Evolutionary conservation across 2,329 filamentous ascomycete species (phyloP).

Genomic region (Fusarium chlamydosporum): DNA sequence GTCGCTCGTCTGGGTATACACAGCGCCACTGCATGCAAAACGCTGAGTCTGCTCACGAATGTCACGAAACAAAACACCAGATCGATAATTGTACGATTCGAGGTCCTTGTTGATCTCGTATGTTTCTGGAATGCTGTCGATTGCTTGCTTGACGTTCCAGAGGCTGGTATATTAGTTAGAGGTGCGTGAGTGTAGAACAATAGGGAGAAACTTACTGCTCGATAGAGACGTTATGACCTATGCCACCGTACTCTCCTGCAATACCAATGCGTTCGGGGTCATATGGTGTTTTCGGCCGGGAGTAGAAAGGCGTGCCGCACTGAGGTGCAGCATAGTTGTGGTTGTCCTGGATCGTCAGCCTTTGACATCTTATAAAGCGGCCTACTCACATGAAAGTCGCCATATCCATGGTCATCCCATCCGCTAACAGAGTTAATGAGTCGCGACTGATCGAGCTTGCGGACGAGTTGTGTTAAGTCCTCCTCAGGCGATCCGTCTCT

Average conservation of each 20-base stretch:
- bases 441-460: conserved; percentile 72
- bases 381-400: conserved; percentile 65
- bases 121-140: conserved; percentile 73
- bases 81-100: conserved; percentile 76
- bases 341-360: conserved; percentile 64
- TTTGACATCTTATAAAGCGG: accelerated
- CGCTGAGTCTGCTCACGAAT: conserved; percentile 71
- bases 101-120: conserved; percentile 74
- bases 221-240: conserved; percentile 74
- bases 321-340: conserved; percentile 80
- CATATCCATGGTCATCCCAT: conserved; percentile 77
- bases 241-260: conserved; percentile 79
- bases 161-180: conserved; percentile 59
- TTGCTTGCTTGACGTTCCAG: conserved; percentile 73
- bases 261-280: conserved; percentile 73
- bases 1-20: conserved; percentile 82
- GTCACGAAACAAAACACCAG: conserved; percentile 71
- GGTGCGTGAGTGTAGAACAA: accelerated
- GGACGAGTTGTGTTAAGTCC: conserved; percentile 67
- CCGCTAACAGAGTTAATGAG: conserved; percentile 74
- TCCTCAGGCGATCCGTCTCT: conserved; percentile 59
- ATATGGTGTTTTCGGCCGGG: conserved; percentile 67
- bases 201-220: conserved; percentile 52
- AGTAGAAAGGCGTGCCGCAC: conserved; percentile 78
- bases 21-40: conserved; percentile 75